Evolutionary conservation across 345 rosid genomes (phyloP), one percentile per base, ranked within the genome.

Genomic region (Heritiera littoralis): DNA sequence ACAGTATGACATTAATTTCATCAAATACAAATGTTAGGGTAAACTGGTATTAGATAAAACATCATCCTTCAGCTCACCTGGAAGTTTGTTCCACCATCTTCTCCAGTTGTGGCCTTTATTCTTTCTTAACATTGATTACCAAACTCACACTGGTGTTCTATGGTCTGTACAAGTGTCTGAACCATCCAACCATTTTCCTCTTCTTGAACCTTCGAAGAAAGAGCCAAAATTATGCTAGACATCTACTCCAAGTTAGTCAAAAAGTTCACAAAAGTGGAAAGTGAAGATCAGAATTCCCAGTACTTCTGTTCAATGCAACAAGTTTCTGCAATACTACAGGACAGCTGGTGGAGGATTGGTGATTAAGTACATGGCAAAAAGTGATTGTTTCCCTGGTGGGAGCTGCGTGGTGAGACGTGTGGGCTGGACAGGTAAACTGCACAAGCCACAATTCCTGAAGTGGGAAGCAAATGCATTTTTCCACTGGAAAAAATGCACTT

Each of bases 331-430:
- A 12, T 13, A 70, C 74, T 23, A 13, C 9, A 69, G 55, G 73
- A 46, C 35, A 69, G 56, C 10, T 70, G 58, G 73, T 69, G 56
- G 74, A 70, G 74, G 40, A 48, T 46, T 70, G n/a, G 54, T 69
- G 74, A 69, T 48, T 11, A 70, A 70, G 40, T 35, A 46, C 55
- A 69, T 20, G 74, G 23, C 46, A 30, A 28, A 7, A 0, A 15
- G 14, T 17, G 9, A 23, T 41, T 20, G 67, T 9, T 75, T 23
- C 55, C 78, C 3, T 8, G 23, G 38, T 23, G 78, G 41, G 14
- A 59, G 12, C 77, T 58, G 13, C 1, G 15, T 20, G 76, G 45
- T 10, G 15, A 12, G 58, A 30, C 58, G 43, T 52, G 56, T 46
- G 56, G 15, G 18, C 2, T 9, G 18, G 65, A 20, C 64, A 32